phyloP scores from a whole-genome alignment of 2,329 filamentous ascomycete species.

The Mariannaea elegans region DNA sequence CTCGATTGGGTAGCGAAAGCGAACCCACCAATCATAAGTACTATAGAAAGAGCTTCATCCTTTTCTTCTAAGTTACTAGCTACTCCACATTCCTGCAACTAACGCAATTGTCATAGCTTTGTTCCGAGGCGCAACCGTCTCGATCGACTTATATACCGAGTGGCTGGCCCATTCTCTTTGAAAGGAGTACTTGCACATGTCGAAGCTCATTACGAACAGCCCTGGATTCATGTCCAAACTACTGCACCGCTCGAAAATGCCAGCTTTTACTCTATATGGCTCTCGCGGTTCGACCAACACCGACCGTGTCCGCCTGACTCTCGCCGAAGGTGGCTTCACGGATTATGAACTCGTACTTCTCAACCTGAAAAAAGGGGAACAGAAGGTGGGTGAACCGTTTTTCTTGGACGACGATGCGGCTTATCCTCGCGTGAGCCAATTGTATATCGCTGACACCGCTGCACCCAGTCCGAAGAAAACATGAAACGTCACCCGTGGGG shows the following conservation, averaged over 20 bases:
- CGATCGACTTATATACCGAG: conserved; percentile 17
- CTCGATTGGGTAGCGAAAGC: conserved; percentile 42
- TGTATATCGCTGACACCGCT: conserved; percentile 34
- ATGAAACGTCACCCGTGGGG: conserved; percentile 52
- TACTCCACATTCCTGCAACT: background rate
- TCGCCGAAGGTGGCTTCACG: conserved; percentile 54
- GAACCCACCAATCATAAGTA: conserved; percentile 44
- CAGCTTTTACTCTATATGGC: conserved; percentile 53
- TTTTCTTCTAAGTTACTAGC: no score
- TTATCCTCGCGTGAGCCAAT: background rate
- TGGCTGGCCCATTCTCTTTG: background rate
- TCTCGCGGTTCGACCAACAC: conserved; percentile 52
- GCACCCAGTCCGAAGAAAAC: conserved; percentile 47
- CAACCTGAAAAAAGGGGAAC: conserved; percentile 51
- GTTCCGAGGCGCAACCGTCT: no score
- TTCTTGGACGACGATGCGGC: background rate
- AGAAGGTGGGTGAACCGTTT: conserved; percentile 47
- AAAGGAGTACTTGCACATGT: conserved; percentile 32
- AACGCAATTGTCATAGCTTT: background rate
- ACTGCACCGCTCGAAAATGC: conserved; percentile 48
- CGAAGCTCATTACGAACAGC: conserved; percentile 38
- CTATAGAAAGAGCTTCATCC: conserved; percentile 12
- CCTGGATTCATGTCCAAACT: conserved; percentile 39
- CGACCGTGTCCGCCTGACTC: conserved; percentile 53
- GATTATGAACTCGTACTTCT: conserved; percentile 51